These are phyloP conservation scores for Rubus parviflorus DNA, from an alignment of 306 rosid genomes.

Conservation along the genomic window DNA sequence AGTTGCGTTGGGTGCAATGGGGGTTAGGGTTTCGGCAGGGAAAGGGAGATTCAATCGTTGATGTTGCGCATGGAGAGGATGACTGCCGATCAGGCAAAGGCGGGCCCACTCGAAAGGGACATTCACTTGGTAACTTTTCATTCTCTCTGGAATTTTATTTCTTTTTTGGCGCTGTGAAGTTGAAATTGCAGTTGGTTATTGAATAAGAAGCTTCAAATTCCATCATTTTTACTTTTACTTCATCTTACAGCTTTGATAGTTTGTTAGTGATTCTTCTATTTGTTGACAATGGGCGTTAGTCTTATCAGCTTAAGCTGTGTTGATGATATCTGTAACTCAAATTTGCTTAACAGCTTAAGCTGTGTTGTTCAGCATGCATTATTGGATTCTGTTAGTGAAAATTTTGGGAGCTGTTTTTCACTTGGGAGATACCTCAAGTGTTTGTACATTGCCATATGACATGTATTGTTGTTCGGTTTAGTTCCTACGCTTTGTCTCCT, in stretches of 20 bases:
- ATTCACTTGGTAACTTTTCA: constrained; percentile 24
- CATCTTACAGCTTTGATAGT: background rate
- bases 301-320: background rate
- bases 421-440: background rate
- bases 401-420: background rate
- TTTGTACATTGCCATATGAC: background rate
- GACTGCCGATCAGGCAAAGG: constrained; percentile 28
- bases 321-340: background rate
- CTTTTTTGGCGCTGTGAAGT: background rate
- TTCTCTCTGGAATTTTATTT: background rate
- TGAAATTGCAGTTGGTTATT: background rate
- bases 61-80: constrained; percentile 19
- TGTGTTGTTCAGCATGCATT: background rate
- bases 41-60: constrained; percentile 17
- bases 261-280: too few species aligned
- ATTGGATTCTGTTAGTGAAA: background rate
- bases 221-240: background rate
- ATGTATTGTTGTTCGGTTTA: background rate
- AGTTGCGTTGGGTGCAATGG: background rate
- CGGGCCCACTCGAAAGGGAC: constrained; percentile 32
- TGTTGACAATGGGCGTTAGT: too few species aligned
- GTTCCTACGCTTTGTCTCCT: background rate
- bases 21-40: constrained; percentile 24
- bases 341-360: background rate
- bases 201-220: background rate